A percentile compares a stretch with the other conserved stretches of the same genome.
These are phyloP conservation scores for Saxophila tyrrhenica DNA, from an alignment of 495 filamentous ascomycete genomes.

Conservation along the genomic window DNA sequence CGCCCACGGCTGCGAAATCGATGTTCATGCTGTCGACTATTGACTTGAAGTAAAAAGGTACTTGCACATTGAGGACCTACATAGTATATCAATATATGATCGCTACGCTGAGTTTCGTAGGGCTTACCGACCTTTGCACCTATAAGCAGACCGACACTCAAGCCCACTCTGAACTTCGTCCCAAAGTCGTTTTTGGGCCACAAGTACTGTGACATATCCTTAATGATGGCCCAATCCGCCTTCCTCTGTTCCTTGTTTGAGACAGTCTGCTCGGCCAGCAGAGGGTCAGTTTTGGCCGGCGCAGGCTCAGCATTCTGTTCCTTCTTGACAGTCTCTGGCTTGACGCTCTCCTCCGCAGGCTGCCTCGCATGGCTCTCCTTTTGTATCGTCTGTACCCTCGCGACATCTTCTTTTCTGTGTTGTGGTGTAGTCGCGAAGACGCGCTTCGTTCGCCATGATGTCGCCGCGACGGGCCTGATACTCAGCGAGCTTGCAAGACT, in stretches of 20 bases:
- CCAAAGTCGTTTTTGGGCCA: conserved; percentile 86
- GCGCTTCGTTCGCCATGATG: conserved; percentile 4
- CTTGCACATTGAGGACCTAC: conserved; percentile 84
- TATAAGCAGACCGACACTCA: conserved; percentile 68
- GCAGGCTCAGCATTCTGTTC: conserved; percentile 24
- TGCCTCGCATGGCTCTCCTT: conserved; percentile 8
- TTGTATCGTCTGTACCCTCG: conserved; percentile 18
- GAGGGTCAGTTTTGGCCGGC: conserved; percentile 34
- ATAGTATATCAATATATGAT: conserved; percentile 14
- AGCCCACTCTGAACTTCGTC: conserved; percentile 71
- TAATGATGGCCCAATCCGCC: conserved; percentile 97
- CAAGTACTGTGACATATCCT: conserved; percentile 91
- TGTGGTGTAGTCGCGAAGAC: conserved; percentile 29
- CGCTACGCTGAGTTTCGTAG: not conserved
- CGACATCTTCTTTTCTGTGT: conserved; percentile 28
- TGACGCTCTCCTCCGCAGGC: conserved; percentile 16
- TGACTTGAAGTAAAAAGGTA: conserved; percentile 96
- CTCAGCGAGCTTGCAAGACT: not conserved
- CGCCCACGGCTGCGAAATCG: conserved; percentile 70
- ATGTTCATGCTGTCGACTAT: conserved; percentile 97
- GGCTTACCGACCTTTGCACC: conserved; percentile 59
- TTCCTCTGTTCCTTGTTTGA: conserved; percentile 79
- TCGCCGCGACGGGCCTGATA: not conserved
- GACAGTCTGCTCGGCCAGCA: conserved; percentile 45
- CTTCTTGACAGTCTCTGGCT: conserved; percentile 19